Percentiles rank a stretch among this genome's conserved stretches.
These are phyloP conservation scores for Mangifera indica DNA, from an alignment of 345 rosid species.

Conservation along the genomic window DNA sequence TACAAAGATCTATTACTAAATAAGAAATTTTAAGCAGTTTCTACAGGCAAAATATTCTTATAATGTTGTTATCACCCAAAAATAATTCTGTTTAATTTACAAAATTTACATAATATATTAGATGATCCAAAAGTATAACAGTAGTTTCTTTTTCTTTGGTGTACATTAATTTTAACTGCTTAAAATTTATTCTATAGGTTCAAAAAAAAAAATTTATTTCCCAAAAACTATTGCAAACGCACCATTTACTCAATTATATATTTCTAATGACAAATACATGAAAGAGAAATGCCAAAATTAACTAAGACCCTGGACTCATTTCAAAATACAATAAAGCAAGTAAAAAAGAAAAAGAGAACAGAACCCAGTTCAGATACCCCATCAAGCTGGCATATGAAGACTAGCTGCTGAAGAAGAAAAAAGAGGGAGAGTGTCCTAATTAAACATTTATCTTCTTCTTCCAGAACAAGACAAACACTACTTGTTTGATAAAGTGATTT, in stretches of 20 bases:
- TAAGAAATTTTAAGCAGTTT: not conserved
- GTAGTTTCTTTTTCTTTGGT: not conserved
- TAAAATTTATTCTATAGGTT: not conserved
- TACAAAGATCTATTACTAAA: not conserved
- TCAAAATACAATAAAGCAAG: not conserved
- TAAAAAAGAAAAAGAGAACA: not conserved
- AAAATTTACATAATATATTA: not conserved
- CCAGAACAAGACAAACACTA: not conserved
- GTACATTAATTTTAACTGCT: not conserved
- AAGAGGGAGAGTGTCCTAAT: not conserved
- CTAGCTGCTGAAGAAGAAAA: not conserved
- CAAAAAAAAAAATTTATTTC: too few species aligned
- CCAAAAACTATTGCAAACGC: constrained; percentile 2
- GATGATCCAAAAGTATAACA: not conserved
- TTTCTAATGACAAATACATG: not conserved
- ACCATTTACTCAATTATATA: not conserved
- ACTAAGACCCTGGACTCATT: not conserved
- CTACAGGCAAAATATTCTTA: not conserved
- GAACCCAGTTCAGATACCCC: not conserved
- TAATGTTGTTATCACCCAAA: not conserved
- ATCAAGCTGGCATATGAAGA: not conserved
- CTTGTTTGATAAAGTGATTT: not conserved
- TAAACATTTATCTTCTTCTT: not conserved
- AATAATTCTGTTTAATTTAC: not conserved
- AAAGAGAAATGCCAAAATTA: not conserved